These are phyloP conservation scores for Collybia mongolica DNA, from an alignment of 768 basidiomycete genomes.

Conservation along the genomic window DNA sequence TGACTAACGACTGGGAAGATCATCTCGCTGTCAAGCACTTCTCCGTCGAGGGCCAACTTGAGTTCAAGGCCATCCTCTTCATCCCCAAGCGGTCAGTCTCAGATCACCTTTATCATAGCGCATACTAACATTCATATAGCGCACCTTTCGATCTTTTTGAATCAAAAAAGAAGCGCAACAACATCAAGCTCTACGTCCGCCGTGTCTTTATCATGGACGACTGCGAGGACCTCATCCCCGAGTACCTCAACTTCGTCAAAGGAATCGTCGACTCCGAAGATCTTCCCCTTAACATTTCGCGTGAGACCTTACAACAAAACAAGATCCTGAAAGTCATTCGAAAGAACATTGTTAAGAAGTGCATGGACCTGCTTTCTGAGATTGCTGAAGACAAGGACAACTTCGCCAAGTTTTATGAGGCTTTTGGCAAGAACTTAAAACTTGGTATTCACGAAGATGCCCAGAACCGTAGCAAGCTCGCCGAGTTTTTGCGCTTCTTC, in stretches of 20 bases:
- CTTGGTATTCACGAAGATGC: slow-evolving; percentile 99
- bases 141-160: slow-evolving; percentile 99
- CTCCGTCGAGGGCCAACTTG: slow-evolving; percentile 99
- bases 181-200: slow-evolving; percentile 99
- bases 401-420: slow-evolving; percentile 95
- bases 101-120: neutral
- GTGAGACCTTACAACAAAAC: slow-evolving; percentile 99
- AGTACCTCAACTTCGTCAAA: slow-evolving; percentile 99
- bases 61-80: slow-evolving; percentile 99
- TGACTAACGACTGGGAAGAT: slow-evolving; percentile 99
- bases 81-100: slow-evolving; percentile 85
- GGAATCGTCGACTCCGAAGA: slow-evolving; percentile 99
- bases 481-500: slow-evolving; percentile 98
- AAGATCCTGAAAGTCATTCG: slow-evolving; percentile 99
- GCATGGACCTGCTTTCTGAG: slow-evolving; percentile 90
- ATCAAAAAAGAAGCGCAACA: slow-evolving; percentile 99
- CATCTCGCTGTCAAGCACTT: slow-evolving; percentile 99
- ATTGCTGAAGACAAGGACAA: slow-evolving; percentile 99
- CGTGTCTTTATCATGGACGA: slow-evolving; percentile 99
- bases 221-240: slow-evolving; percentile 98
- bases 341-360: slow-evolving; percentile 99
- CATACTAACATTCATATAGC: slow-evolving; percentile 36
- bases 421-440: slow-evolving; percentile 99
- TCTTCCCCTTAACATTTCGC: slow-evolving; percentile 98
- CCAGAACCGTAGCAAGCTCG: slow-evolving; percentile 98